Evolutionary conservation across 805 yeast genomes (phyloP), one percentile per base, ranked within the genome.

Genomic region (Grigorovia jiainica): DNA sequence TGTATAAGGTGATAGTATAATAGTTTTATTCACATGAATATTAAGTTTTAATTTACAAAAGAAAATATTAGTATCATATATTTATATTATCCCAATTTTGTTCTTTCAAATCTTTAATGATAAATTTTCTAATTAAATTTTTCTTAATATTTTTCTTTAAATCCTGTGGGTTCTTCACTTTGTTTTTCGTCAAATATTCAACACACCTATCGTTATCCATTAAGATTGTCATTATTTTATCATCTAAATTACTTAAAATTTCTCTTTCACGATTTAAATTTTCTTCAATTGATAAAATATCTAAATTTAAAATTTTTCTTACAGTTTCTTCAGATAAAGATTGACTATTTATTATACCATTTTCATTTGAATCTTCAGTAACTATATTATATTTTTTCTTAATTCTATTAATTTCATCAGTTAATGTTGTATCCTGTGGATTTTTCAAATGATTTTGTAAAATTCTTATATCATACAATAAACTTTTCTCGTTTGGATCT

Each of bases 111-210:
- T 41, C 36, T 37, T 57, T 54, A 33, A 59, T 33, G 21, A 78
- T 64, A 58, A 72, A 79, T 62, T 82, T 84, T 57, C 87, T 73
- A 51, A 84, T 61, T 36, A 85, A 62, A 60, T 87, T 87, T 67
- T 83, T 85, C 56, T 71, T 77, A 18, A 79, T 76, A 58, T 71
- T 70, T 40, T 65, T 66, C 56, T 75, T 72, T 47, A 73, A 50
- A 21, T 44, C 31, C 16, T 65, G 61, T 7, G 74, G 72, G 25
- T 68, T 48, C 15, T 50, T 50, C 6, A 61, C 54, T 20, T 63
- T 63, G 32, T 54, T 73, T 64, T 58, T 66, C 62, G 40, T 43
- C 37, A 61, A 46, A 39, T 51, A 57, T 23, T 50, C 47, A 36
- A 40, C 45, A 5, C 72, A 67, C 40, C 60, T 62, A 40, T 60